Evolutionary conservation across 2,329 filamentous ascomycete species (phyloP).

Genomic region (Stemphylium beticola): DNA sequence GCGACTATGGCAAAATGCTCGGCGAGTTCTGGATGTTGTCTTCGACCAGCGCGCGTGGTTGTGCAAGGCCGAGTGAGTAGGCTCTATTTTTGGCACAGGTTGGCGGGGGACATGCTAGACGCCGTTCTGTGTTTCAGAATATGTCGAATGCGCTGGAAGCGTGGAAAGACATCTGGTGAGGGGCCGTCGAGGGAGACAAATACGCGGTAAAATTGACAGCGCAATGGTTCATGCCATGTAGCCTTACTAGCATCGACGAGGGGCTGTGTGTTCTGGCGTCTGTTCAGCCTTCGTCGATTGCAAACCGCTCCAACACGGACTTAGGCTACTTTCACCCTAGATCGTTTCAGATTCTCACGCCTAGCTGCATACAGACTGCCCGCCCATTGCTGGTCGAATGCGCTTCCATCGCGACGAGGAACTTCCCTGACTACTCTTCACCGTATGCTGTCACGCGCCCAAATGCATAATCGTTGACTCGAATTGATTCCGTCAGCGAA

Average conservation of each 20-base stretch:
- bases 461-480: slow-evolving; percentile 3
- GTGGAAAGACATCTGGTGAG: slow-evolving; percentile 4
- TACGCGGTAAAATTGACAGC: background rate
- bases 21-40: slow-evolving; percentile 4
- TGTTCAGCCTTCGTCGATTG: slow-evolving; percentile 18
- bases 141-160: slow-evolving; percentile 20
- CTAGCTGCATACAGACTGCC: slow-evolving; percentile 9
- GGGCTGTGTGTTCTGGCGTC: slow-evolving; percentile 25
- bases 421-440: slow-evolving; percentile 9
- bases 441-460: slow-evolving; percentile 11
- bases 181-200: background rate
- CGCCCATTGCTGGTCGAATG: slow-evolving; percentile 1
- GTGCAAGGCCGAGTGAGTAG: slow-evolving; percentile 21
- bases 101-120: slow-evolving; percentile 32
- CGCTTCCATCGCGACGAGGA: slow-evolving; percentile 6
- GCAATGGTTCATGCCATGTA: slow-evolving; percentile 11
- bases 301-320: slow-evolving; percentile 19
- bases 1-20: slow-evolving; percentile 15
- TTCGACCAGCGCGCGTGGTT: slow-evolving; percentile 21
- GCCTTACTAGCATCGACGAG: slow-evolving; percentile 19
- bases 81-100: slow-evolving; percentile 38
- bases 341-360: slow-evolving; percentile 17
- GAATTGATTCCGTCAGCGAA: background rate
- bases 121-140: slow-evolving; percentile 39
- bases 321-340: slow-evolving; percentile 29